Percentiles rank a stretch among this genome's conserved stretches.
Evolutionary conservation across 331 rosid species (phyloP).

Genomic region (Spiraea crenata): DNA sequence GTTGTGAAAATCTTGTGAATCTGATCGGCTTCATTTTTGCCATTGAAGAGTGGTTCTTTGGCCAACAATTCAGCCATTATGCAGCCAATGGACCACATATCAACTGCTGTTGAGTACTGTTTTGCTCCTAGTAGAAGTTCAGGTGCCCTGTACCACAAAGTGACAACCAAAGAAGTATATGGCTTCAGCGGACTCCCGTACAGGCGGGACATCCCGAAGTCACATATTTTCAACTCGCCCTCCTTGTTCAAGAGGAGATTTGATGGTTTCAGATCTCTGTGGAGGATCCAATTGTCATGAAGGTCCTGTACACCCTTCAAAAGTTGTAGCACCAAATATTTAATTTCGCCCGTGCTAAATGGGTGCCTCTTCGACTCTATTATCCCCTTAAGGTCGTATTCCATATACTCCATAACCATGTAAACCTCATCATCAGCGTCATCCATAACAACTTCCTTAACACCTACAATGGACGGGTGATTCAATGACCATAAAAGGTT

Average conservation of each 20-base stretch:
- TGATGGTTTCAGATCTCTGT: conserved; percentile 90
- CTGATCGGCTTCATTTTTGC: conserved; percentile 80
- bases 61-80: conserved; percentile 89
- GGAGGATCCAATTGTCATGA: conserved; percentile 94
- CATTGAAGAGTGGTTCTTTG: conserved; percentile 74
- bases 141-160: conserved; percentile 64
- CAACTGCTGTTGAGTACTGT: no score
- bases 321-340: conserved; percentile 65
- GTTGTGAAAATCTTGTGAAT: conserved; percentile 76
- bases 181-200: conserved; percentile 87
- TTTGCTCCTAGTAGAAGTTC: no score
- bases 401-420: conserved; percentile 97
- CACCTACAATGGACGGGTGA: conserved; percentile 81
- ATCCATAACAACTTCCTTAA: conserved; percentile 83
- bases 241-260: conserved; percentile 72
- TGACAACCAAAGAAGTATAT: conserved; percentile 81
- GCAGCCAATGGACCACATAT: conserved; percentile 42
- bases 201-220: conserved; percentile 90
- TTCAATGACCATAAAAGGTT: conserved; percentile 75
- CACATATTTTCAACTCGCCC: conserved; percentile 85
- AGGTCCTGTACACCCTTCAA: conserved; percentile 85
- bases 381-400: conserved; percentile 69
- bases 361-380: conserved; percentile 64
- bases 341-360: conserved; percentile 72
- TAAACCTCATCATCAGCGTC: conserved; percentile 69